A percentile compares a stretch with the other conserved stretches of the same genome.
These are phyloP conservation scores for Salix purpurea DNA, from an alignment of 345 rosid genomes.

Conservation along the genomic window DNA sequence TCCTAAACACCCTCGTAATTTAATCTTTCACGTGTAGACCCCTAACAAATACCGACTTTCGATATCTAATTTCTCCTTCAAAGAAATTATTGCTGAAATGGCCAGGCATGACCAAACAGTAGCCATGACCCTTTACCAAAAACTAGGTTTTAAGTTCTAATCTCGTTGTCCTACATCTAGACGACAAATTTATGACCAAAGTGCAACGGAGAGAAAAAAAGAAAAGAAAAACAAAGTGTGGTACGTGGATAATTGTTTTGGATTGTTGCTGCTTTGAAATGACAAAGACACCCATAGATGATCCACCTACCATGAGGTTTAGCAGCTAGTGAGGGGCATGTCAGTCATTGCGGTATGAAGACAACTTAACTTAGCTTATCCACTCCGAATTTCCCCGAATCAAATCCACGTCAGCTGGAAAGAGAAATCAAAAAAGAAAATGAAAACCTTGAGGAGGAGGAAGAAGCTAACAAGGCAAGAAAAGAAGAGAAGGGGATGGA, in stretches of 20 bases:
- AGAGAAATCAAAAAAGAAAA: neutral
- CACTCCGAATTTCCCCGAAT: slow-evolving; percentile 1
- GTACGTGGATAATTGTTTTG: neutral
- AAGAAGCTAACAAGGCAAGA: too few species aligned
- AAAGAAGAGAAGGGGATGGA: too few species aligned
- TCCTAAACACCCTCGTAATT: too few species aligned
- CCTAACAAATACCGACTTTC: neutral
- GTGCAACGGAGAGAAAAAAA: neutral
- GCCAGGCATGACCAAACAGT: neutral
- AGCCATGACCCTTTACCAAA: neutral
- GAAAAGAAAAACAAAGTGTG: neutral
- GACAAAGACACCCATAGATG: neutral
- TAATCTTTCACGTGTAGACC: too few species aligned
- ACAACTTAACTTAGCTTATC: slow-evolving; percentile 9
- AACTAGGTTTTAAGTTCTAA: neutral
- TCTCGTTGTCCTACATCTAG: neutral
- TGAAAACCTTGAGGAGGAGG: too few species aligned
- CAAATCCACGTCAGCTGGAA: slow-evolving; percentile 22
- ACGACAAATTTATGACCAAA: neutral
- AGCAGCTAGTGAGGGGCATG: neutral
- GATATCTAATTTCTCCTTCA: neutral
- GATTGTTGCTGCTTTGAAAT: neutral
- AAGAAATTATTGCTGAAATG: neutral
- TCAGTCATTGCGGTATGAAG: neutral
- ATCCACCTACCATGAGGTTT: neutral